phyloP scores from a whole-genome alignment of 108 stramenopile genomes.

The Conticribra guillardii region DNA sequence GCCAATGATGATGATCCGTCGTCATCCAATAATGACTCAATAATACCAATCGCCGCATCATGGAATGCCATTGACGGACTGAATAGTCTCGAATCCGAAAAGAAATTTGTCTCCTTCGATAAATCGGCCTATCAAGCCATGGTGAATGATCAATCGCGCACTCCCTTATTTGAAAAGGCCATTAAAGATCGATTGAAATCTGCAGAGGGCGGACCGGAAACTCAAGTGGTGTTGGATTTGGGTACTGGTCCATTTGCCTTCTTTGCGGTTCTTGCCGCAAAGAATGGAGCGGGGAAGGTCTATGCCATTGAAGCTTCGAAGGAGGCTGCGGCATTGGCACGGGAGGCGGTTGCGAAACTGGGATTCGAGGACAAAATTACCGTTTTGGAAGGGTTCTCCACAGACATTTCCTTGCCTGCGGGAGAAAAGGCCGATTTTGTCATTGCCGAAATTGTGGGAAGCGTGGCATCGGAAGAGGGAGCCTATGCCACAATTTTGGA shows the following conservation, averaged over 20 bases:
- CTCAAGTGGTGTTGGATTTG: conserved; percentile 62
- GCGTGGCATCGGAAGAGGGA: conserved; percentile 70
- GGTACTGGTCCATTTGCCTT: conserved; percentile 74
- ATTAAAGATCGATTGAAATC: conserved; percentile 51
- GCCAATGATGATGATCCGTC: conserved; percentile 5
- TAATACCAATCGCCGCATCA: conserved; percentile 42
- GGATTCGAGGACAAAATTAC: conserved; percentile 59
- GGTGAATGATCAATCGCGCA: conserved; percentile 61
- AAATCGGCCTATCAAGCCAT: conserved; percentile 67
- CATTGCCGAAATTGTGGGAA: conserved; percentile 70
- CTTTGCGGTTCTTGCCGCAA: conserved; percentile 72
- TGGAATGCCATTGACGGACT: conserved; percentile 63
- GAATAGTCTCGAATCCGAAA: conserved; percentile 33
- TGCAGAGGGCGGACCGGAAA: conserved; percentile 26
- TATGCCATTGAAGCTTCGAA: conserved; percentile 72
- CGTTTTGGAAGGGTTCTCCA: conserved; percentile 71
- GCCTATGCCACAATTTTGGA: conserved; percentile 64
- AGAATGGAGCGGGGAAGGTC: conserved; percentile 65
- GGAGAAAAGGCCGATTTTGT: conserved; percentile 57
- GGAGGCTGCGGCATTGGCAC: conserved; percentile 51
- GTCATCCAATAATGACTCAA: neutral
- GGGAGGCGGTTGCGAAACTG: conserved; percentile 36
- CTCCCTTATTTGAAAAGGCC: conserved; percentile 61
- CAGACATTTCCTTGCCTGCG: conserved; percentile 61
- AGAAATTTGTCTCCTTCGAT: conserved; percentile 68